A percentile compares a stretch with the other conserved stretches of the same genome.
Conservation (phyloP, 192 early-diverging fungal genomes). For the Podila verticillata region DNA sequence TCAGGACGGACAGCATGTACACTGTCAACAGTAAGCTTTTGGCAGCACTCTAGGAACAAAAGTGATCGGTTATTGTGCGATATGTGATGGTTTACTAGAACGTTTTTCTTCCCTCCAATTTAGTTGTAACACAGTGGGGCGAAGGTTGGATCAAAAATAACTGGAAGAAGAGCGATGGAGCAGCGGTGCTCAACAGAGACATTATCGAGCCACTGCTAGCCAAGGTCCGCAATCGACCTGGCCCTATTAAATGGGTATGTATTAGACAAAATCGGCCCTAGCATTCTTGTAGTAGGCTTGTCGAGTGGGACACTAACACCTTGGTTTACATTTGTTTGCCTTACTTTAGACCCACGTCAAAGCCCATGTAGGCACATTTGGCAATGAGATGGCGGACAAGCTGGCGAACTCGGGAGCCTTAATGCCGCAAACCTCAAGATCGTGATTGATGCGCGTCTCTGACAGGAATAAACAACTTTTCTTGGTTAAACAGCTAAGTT, state of each 20-base stretch:
- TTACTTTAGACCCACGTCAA: constrained; percentile 66
- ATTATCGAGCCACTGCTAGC: constrained; percentile 68
- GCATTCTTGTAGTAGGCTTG: neutral
- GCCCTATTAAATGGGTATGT: constrained; percentile 57
- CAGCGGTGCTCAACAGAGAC: constrained; percentile 80
- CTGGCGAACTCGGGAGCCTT: constrained; percentile 80
- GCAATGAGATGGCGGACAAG: constrained; percentile 85
- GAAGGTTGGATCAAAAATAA: constrained; percentile 73
- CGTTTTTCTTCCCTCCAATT: neutral
- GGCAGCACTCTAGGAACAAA: too few relatives aligned
- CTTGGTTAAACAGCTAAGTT: too few relatives aligned
- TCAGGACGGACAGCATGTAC: constrained; percentile 86
- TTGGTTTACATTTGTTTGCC: constrained; percentile 8
- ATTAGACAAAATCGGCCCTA: neutral
- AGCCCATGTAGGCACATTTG: constrained; percentile 74
- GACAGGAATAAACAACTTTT: too few relatives aligned
- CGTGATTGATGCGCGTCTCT: too few relatives aligned
- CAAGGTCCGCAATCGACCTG: constrained; percentile 52
- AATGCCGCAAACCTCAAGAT: neutral
- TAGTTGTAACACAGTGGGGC: constrained; percentile 75
- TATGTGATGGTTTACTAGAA: neutral
- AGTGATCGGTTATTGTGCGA: neutral
- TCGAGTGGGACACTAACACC: neutral
- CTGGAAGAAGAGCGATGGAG: constrained; percentile 68
- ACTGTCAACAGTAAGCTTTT: constrained; percentile 63